Conservation (phyloP, 371 early-diverging fungal species). For the Neoconidiobolus thromboides region DNA sequence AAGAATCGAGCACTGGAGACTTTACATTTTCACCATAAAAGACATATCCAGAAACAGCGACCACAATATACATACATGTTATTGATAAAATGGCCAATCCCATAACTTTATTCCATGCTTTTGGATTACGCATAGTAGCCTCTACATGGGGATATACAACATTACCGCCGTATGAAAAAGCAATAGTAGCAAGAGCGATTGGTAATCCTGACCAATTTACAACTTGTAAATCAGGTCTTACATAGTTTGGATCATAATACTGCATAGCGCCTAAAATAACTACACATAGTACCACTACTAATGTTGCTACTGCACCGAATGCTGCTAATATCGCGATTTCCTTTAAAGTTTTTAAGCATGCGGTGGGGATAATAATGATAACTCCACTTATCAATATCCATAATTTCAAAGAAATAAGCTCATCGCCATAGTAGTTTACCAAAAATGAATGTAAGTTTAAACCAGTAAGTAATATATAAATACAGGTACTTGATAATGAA, state of each 20-base stretch:
- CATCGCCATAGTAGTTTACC: conserved; percentile 12
- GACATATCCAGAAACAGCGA: conserved; percentile 57
- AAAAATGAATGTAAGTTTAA: conserved; percentile 30
- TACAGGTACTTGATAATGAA: conserved; percentile 46
- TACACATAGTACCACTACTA: conserved; percentile 23
- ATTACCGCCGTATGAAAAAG: conserved; percentile 61
- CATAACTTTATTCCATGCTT: conserved; percentile 46
- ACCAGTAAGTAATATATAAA: conserved; percentile 60
- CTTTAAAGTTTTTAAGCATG: conserved; percentile 40
- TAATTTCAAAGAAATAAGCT: not conserved
- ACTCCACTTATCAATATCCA: conserved; percentile 45
- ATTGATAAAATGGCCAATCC: conserved; percentile 42
- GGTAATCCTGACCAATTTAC: conserved; percentile 34
- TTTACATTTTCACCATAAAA: conserved; percentile 47
- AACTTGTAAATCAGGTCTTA: not conserved
- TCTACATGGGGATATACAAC: conserved; percentile 69
- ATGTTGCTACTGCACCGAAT: conserved; percentile 29
- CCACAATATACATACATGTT: conserved; percentile 48
- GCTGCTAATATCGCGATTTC: conserved; percentile 43
- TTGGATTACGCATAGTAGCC: conserved; percentile 46
- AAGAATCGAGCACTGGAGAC: conserved; percentile 50
- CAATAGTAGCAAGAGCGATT: conserved; percentile 35
- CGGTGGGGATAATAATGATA: conserved; percentile 45
- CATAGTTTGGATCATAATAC: not conserved
- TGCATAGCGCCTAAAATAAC: conserved; percentile 1